These are phyloP conservation scores for Funneliformis caledonium DNA, from an alignment of 371 early-diverging fungal species.

Conservation along the genomic window DNA sequence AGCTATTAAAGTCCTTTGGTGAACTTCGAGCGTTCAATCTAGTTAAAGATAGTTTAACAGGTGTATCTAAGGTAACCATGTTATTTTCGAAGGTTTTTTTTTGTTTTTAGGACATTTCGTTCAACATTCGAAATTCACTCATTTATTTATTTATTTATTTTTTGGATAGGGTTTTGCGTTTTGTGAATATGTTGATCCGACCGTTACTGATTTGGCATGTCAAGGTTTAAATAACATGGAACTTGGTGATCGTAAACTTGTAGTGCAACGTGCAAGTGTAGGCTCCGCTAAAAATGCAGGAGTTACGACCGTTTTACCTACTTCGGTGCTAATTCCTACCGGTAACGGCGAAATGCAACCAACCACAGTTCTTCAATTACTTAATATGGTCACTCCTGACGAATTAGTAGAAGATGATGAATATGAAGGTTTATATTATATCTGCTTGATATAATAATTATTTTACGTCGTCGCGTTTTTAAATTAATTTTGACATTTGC, in stretches of 20 bases:
- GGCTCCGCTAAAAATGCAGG: constrained; percentile 65
- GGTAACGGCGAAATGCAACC: constrained; percentile 62
- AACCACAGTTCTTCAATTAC: constrained; percentile 80
- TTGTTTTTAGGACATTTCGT: neutral
- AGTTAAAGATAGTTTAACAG: constrained; percentile 83
- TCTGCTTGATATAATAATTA: neutral
- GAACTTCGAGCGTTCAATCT: constrained; percentile 89
- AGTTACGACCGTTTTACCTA: neutral
- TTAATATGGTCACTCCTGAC: constrained; percentile 94
- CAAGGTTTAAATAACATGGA: constrained; percentile 95
- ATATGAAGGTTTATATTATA: constrained; percentile 70
- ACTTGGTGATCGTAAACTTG: constrained; percentile 90
- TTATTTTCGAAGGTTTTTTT: neutral
- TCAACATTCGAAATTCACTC: neutral
- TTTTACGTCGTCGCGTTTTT: constrained; percentile 34
- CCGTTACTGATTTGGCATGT: constrained; percentile 90
- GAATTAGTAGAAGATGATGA: constrained; percentile 89
- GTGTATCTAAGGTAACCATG: constrained; percentile 76
- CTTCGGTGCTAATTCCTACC: constrained; percentile 41
- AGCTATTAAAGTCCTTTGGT: constrained; percentile 92
- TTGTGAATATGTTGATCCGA: constrained; percentile 92
- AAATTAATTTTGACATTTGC: neutral
- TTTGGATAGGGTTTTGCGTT: constrained; percentile 90
- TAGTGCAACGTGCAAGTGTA: constrained; percentile 93
- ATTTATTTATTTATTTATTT: neutral